Conservation (phyloP, 1,284 basidiomycete genomes). For the Peniophora sp. region DNA sequence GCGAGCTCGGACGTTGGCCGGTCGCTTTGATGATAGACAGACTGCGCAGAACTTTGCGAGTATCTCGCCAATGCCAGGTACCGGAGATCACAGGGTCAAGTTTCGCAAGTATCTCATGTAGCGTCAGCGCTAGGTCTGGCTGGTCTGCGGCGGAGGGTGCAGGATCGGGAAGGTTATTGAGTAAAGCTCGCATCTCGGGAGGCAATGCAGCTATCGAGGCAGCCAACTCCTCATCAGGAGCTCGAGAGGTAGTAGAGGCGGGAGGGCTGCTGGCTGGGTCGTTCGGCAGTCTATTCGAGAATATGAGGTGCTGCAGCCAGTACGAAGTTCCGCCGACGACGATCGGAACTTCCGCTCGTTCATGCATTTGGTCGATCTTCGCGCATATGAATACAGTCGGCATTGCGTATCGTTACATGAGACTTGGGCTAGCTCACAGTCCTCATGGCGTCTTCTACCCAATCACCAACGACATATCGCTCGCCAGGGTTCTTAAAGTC, state of each 20-base stretch:
- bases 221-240: conserved; percentile 27
- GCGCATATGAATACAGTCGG: conserved; percentile 1
- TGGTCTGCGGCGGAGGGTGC: conserved; percentile 43
- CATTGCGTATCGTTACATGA: too few relatives aligned
- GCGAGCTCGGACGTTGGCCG: conserved; percentile 60
- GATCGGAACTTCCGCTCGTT: conserved; percentile 66
- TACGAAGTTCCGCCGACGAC: conserved; percentile 95
- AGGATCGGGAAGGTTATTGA: conserved; percentile 43
- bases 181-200: conserved; percentile 39
- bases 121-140: conserved; percentile 44
- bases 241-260: conserved; percentile 9
- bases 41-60: conserved; percentile 81
- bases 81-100: conserved; percentile 75
- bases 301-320: conserved; percentile 92
- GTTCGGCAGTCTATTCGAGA: conserved; percentile 57
- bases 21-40: conserved; percentile 76
- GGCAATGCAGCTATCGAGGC: conserved; percentile 36
- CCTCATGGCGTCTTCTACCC: conserved; percentile 70
- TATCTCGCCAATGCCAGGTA: conserved; percentile 95
- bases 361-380: conserved; percentile 68
- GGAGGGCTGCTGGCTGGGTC: conserved; percentile 3
- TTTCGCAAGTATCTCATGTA: conserved; percentile 62
- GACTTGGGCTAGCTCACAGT: conserved; percentile 38
- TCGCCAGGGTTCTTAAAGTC: conserved; percentile 79
- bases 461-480: conserved; percentile 83